A percentile compares a stretch with the other conserved stretches of the same genome.
These are phyloP conservation scores for Phyllosticta capitalensis DNA, from an alignment of 2,329 filamentous ascomycete species.

Conservation along the genomic window DNA sequence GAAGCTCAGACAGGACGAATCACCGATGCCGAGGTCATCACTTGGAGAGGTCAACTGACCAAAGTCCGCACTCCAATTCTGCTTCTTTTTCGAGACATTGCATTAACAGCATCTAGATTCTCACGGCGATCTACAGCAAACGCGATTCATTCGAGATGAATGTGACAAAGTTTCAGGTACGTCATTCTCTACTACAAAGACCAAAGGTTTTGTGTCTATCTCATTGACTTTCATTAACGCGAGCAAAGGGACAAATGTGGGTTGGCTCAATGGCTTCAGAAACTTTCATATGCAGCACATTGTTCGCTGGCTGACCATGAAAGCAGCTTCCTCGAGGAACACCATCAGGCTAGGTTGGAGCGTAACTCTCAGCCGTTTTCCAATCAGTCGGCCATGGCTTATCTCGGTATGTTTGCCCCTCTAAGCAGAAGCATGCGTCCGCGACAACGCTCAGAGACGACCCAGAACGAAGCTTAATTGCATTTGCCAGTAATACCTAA, in stretches of 20 bases:
- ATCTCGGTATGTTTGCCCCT: neutral
- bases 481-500: neutral
- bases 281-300: neutral
- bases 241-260: slow-evolving; percentile 46
- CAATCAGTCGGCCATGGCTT: neutral
- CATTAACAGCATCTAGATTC: slow-evolving; percentile 43
- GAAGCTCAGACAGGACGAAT: slow-evolving; percentile 60
- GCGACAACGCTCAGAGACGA: no score
- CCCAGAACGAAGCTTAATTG: no score
- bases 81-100: neutral
- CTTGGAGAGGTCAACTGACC: slow-evolving; percentile 98
- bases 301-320: neutral
- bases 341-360: neutral
- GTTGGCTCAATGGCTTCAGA: slow-evolving; percentile 12
- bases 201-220: neutral
- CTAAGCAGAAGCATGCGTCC: slow-evolving; percentile 28
- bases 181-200: neutral
- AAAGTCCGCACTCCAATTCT: slow-evolving; percentile 51
- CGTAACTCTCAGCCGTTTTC: neutral
- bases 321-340: slow-evolving; percentile 77
- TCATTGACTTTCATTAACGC: neutral
- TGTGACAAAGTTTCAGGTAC: slow-evolving; percentile 74
- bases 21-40: slow-evolving; percentile 71
- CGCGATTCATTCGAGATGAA: slow-evolving; percentile 80
- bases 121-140: slow-evolving; percentile 64